Evolutionary conservation across 768 basidiomycete species (phyloP).

Genomic region (Hemileccinum rubropunctum): DNA sequence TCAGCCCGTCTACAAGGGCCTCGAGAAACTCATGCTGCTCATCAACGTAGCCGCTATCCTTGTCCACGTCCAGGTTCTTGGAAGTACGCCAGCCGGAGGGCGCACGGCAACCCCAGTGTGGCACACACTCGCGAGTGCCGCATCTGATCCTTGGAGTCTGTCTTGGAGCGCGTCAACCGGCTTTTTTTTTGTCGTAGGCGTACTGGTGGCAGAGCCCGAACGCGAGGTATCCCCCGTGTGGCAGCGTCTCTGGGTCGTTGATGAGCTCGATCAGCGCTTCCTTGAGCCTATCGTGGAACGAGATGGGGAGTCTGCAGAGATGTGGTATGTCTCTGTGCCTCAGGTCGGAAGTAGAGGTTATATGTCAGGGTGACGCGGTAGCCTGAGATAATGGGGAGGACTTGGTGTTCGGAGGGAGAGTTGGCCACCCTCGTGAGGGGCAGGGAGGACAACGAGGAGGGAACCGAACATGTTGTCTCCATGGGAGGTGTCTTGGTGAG

Average conservation of each 20-base stretch:
- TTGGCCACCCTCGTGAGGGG: background rate
- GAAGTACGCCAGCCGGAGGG: background rate
- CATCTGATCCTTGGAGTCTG: constrained; percentile 2
- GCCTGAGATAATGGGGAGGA: background rate
- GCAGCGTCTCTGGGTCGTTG: background rate
- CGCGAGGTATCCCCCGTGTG: constrained; percentile 4
- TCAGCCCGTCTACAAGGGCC: too few relatives aligned
- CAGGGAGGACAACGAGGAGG: background rate
- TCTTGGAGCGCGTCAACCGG: background rate
- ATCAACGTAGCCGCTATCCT: too few relatives aligned
- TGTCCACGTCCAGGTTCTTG: background rate
- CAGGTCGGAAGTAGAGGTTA: too few relatives aligned
- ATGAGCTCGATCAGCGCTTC: background rate
- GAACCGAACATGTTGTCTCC: constrained; percentile 32
- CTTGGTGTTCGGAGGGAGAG: background rate
- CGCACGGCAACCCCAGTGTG: background rate
- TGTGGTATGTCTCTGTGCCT: too few relatives aligned
- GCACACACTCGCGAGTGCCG: background rate
- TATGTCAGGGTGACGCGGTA: background rate
- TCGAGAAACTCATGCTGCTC: fast-evolving
- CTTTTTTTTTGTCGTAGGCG: constrained; percentile 19
- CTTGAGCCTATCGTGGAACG: background rate
- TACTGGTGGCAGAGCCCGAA: constrained; percentile 25
- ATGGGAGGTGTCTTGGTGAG: constrained; percentile 11
- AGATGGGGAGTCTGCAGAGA: background rate